Evolutionary conservation across 2,329 filamentous ascomycete species (phyloP).

Genomic region (Furcasterigmium sp.): DNA sequence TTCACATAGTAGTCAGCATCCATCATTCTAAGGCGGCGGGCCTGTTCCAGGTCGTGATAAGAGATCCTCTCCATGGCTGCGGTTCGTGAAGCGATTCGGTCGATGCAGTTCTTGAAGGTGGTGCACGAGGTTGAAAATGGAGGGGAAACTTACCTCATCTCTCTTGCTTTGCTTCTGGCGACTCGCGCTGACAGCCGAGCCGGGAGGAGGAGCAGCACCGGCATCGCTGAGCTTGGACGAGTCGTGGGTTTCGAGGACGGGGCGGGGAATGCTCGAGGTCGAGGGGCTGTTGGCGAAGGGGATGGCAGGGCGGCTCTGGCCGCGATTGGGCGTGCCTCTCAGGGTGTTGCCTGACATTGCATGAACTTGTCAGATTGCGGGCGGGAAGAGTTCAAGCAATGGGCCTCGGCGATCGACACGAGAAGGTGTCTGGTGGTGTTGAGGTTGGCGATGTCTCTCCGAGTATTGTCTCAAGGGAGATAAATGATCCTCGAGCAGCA

Average conservation of each 20-base stretch:
- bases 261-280: constrained; percentile 65
- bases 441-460: no score
- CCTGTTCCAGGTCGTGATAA: constrained; percentile 12
- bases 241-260: constrained; percentile 56
- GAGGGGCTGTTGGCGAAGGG: constrained; percentile 58
- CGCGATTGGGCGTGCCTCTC: constrained; percentile 64
- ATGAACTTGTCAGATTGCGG: constrained; percentile 13
- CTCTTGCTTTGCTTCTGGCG: constrained; percentile 94
- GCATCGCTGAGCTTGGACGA: constrained; percentile 46
- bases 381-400: background rate
- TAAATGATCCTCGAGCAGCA: no score
- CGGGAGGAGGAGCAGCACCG: constrained; percentile 22
- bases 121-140: background rate
- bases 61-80: constrained; percentile 8
- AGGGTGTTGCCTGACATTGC: constrained; percentile 57
- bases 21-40: constrained; percentile 11
- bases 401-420: background rate
- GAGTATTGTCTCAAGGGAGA: no score
- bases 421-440: no score
- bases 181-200: constrained; percentile 81
- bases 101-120: background rate
- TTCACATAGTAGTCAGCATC: constrained; percentile 37
- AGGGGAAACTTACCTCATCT: constrained; percentile 74
- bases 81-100: background rate
- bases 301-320: constrained; percentile 51